These are phyloP conservation scores for Pseudopyricularia javanii DNA, from an alignment of 2,329 filamentous ascomycete genomes.

Conservation along the genomic window DNA sequence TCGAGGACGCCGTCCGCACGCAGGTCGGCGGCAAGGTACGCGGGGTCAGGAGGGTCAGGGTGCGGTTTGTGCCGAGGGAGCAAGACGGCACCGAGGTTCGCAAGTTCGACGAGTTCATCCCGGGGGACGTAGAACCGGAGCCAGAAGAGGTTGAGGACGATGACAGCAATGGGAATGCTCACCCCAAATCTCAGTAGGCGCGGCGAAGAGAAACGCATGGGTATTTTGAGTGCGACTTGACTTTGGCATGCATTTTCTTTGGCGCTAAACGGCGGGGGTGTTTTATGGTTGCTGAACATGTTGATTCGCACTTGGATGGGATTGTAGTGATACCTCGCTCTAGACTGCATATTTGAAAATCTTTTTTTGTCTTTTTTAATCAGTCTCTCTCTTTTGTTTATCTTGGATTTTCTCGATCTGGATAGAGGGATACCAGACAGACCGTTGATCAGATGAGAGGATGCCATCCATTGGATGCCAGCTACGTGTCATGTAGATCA, in stretches of 20 bases:
- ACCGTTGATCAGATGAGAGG: no score
- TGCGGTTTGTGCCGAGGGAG: constrained; percentile 70
- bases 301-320: neutral
- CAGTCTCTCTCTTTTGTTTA: neutral
- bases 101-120: constrained; percentile 67
- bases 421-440: no score
- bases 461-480: no score
- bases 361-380: neutral
- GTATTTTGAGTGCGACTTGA: neutral
- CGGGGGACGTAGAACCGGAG: constrained; percentile 51
- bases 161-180: constrained; percentile 18
- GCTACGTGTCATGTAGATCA: no score
- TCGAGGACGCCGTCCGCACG: constrained; percentile 65
- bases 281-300: neutral
- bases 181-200: constrained; percentile 5
- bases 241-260: neutral
- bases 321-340: neutral
- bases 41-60: constrained; percentile 70
- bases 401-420: no score
- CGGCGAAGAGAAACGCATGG: neutral
- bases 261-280: neutral
- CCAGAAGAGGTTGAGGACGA: constrained; percentile 38
- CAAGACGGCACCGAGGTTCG: constrained; percentile 37
- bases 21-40: constrained; percentile 65
- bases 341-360: neutral